Evolutionary conservation across 768 basidiomycete genomes (phyloP).

Genomic region (Chalciporus piperatus): DNA sequence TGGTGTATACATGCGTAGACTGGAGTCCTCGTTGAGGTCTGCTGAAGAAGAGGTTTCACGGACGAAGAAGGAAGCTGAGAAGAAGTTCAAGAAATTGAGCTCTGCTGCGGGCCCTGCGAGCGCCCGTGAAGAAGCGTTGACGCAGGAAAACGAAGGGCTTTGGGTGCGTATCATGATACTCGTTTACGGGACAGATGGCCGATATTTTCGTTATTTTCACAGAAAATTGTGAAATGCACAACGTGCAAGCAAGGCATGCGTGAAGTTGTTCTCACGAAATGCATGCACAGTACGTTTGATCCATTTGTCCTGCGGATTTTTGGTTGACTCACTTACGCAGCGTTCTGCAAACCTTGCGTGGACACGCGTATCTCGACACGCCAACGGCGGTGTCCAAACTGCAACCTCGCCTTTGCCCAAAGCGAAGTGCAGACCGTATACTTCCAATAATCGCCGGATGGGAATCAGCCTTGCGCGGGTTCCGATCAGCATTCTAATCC

Average conservation of each 20-base stretch:
- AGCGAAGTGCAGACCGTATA: conserved; percentile 74
- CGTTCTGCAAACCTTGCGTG: conserved; percentile 82
- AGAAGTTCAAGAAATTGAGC: conserved; percentile 45
- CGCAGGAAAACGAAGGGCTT: conserved; percentile 53
- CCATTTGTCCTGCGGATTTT: neutral
- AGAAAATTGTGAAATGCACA: conserved; percentile 86
- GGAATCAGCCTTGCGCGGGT: neutral
- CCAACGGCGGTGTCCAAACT: conserved; percentile 93
- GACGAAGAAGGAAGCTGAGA: conserved; percentile 51
- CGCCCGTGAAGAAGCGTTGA: conserved; percentile 35
- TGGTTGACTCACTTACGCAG: conserved; percentile 36
- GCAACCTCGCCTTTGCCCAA: conserved; percentile 75
- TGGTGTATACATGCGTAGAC: conserved; percentile 19
- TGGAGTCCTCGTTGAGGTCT: conserved; percentile 17
- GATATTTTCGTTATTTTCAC: neutral
- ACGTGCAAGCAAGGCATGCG: conserved; percentile 81
- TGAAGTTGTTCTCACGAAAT: conserved; percentile 78
- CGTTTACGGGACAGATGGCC: neutral
- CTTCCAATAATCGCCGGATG: conserved; percentile 43
- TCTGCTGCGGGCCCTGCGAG: conserved; percentile 29
- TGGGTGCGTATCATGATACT: conserved; percentile 44
- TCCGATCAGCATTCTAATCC: neutral
- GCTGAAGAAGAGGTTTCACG: conserved; percentile 48
- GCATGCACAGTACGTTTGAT: conserved; percentile 78
- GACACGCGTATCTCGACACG: conserved; percentile 86